Evolutionary conservation across 1,284 basidiomycete species (phyloP).

Genomic region (Tilletia caries): DNA sequence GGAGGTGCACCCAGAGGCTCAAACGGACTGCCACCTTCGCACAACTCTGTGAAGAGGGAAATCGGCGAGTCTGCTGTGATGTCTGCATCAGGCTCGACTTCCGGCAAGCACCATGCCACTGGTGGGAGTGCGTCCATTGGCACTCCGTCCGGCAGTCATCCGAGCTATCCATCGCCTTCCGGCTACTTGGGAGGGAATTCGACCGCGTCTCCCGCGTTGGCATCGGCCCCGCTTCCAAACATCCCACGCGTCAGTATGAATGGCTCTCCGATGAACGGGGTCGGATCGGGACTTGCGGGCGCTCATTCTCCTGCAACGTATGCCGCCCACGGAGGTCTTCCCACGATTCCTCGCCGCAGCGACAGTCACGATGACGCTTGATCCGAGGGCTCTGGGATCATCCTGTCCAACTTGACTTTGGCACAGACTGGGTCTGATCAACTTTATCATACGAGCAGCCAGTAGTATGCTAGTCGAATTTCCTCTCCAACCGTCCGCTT

Average conservation of each 20-base stretch:
- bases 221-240: conserved; percentile 1
- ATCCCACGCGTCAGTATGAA: conserved; percentile 2
- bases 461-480: no score
- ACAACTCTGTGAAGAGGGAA: not conserved
- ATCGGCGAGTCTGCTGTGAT: not conserved
- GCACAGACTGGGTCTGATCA: not conserved
- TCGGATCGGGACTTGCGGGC: not conserved
- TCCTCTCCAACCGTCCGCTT: no score
- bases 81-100: no score
- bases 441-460: no score
- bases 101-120: no score
- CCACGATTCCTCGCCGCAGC: conserved; percentile 3
- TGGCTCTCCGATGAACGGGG: conserved; percentile 9
- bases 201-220: not conserved
- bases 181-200: not conserved
- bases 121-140: no score
- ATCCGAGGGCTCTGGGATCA: not conserved
- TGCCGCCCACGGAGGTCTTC: conserved; percentile 2
- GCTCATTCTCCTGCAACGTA: not conserved
- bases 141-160: no score
- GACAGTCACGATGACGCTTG: not conserved
- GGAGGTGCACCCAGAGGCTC: not conserved
- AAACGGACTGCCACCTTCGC: not conserved
- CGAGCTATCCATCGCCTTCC: no score
- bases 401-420: no score